phyloP scores from a whole-genome alignment of 2,329 filamentous ascomycete species.

The Emergomyces africanus region DNA sequence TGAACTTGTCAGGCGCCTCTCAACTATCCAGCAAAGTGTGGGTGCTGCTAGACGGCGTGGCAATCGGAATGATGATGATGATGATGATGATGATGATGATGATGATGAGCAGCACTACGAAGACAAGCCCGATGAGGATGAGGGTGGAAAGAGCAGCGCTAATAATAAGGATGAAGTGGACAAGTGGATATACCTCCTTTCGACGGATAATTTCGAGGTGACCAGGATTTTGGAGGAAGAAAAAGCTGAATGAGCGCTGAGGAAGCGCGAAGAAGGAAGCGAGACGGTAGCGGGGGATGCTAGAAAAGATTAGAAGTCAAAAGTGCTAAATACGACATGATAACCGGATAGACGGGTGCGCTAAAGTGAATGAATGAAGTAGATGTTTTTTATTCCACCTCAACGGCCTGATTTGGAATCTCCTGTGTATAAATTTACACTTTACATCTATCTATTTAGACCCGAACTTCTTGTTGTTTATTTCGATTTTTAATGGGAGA shows the following conservation, averaged over 20 bases:
- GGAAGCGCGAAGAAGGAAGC: not conserved
- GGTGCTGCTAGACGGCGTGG: not conserved
- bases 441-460: not conserved
- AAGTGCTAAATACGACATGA: too few species aligned
- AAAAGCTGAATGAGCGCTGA: not conserved
- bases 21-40: constrained; percentile 8
- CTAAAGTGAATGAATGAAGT: too few species aligned
- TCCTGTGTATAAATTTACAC: not conserved
- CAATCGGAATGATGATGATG: not conserved
- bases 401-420: too few species aligned
- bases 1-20: constrained; percentile 44
- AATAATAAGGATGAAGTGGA: not conserved
- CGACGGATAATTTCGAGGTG: not conserved
- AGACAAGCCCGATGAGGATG: not conserved
- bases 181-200: not conserved
- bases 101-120: not conserved
- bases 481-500: too few species aligned
- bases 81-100: not conserved
- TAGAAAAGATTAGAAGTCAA: too few species aligned
- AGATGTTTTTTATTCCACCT: not conserved
- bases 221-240: constrained; percentile 3
- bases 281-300: too few species aligned
- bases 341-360: too few species aligned
- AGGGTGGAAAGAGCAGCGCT: not conserved
- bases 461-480: too few species aligned